These are phyloP conservation scores for Dactylonectria estremocensis DNA, from an alignment of 2,329 filamentous ascomycete genomes.

Conservation along the genomic window DNA sequence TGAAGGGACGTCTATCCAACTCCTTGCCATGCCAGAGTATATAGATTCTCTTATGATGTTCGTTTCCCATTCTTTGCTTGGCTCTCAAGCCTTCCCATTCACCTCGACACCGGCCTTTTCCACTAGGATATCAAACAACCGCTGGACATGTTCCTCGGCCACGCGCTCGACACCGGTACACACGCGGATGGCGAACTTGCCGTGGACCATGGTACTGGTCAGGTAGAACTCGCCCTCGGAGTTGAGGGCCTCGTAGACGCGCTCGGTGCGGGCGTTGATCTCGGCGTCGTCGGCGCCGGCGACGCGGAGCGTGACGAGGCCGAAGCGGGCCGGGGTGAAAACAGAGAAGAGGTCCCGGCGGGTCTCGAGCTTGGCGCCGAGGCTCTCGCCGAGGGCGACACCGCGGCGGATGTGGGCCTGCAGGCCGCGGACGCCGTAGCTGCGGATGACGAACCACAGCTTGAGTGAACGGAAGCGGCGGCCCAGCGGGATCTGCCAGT, in stretches of 20 bases:
- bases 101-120: conserved; percentile 66
- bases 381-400: conserved; percentile 78
- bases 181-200: conserved; percentile 84
- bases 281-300: conserved; percentile 61
- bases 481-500: conserved; percentile 97
- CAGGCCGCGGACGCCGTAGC: conserved; percentile 84
- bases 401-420: conserved; percentile 80
- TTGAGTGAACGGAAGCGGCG: conserved; percentile 91
- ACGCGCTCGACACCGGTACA: conserved; percentile 79
- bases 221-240: conserved; percentile 84
- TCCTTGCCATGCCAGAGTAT: background rate
- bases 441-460: conserved; percentile 93
- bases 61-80: background rate
- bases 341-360: conserved; percentile 82
- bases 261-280: conserved; percentile 79
- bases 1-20: background rate
- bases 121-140: conserved; percentile 82
- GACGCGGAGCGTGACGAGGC: conserved; percentile 82
- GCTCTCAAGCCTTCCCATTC: conserved; percentile 23
- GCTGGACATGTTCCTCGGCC: conserved; percentile 80
- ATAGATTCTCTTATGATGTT: background rate
- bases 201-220: conserved; percentile 82
- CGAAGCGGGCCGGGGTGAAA: conserved; percentile 82
- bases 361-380: conserved; percentile 72
- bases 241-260: conserved; percentile 83